These are phyloP conservation scores for Hanseniaspora gamundiae DNA, from an alignment of 1,139 yeast genomes.

Conservation along the genomic window DNA sequence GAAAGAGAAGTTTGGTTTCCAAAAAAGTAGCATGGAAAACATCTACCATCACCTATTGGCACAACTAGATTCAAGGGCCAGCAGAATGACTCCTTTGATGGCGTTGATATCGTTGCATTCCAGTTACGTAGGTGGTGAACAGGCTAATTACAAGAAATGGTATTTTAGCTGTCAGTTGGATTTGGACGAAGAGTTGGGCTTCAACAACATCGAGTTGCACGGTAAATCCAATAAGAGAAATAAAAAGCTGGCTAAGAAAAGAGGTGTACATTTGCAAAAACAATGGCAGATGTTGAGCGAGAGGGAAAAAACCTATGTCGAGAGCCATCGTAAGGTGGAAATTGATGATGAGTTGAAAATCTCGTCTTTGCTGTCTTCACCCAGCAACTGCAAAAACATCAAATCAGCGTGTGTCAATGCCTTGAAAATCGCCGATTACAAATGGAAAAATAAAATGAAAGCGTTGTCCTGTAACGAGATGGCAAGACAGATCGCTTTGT, in stretches of 20 bases:
- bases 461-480: constrained; percentile 40
- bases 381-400: too few species aligned
- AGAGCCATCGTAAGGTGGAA: background rate
- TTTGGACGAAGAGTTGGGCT: constrained; percentile 48
- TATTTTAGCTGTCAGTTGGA: constrained; percentile 62
- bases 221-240: constrained; percentile 27
- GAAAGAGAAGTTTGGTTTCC: constrained; percentile 54
- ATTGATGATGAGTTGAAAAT: background rate
- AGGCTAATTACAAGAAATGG: constrained; percentile 62
- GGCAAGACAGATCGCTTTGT: constrained; percentile 55
- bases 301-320: constrained; percentile 15
- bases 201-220: constrained; percentile 28
- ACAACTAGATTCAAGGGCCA: constrained; percentile 55
- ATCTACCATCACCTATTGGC: constrained; percentile 54
- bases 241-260: constrained; percentile 25
- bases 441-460: constrained; percentile 57
- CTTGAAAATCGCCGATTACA: constrained; percentile 38
- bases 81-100: constrained; percentile 42
- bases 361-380: background rate
- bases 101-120: constrained; percentile 56
- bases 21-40: constrained; percentile 47
- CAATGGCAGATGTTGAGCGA: constrained; percentile 22
- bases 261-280: constrained; percentile 24
- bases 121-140: constrained; percentile 60
- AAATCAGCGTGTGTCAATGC: constrained; percentile 18